Evolutionary conservation across 2,329 filamentous ascomycete species (phyloP), one percentile per base, ranked within the genome.

Genomic region (Arthrobotrys musiformis): DNA sequence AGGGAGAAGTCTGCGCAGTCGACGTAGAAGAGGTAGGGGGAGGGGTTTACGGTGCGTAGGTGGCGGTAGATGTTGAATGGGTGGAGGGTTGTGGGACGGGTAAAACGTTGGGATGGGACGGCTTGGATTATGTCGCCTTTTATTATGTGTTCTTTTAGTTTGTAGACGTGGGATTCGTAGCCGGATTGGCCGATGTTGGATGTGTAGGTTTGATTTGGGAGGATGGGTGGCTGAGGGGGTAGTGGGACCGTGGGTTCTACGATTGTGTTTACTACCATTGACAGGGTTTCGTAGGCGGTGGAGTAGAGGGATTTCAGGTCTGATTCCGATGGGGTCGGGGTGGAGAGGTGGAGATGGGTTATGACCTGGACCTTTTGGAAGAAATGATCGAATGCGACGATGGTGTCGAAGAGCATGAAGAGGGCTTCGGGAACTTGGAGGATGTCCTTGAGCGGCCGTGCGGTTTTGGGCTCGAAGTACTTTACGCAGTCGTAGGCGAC

Each of bases 11-110:
- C 91, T 76, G 89, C 88, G 85, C 94, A 98, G 83, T 95, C 90
- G 78, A 99, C 89, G 85, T 94, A 99, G 86, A 99, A 99, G 37
- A 99, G 89, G 84, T 99, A 99, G 0, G 95, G 95, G 7, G 93
- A 97, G 0, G 95, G 95, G 83, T 99, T 99, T 82, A 98, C 92
- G n/a, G 93, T 97, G 79, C 95, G 92, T 40, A 99, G 88, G 83
- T 97, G 93, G 67, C 94, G 90, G 87, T 98, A 99, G 81, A 99
- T 92, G 86, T 98, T 99, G 87, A 98, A 99, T 0, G 95, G 94
- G 84, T 99, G 95, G 48, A 99, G 86, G 69, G 89, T 90, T 1
- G 95, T 99, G 13, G 94, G 94, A 28, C 94, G 89, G 6, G 94
- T 91, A 82, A 98, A 92, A 63, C 95, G 90, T 85, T 99, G 95